These are phyloP conservation scores for Plasmodium falciparum DNA, from an alignment of 169 alveolate species.

Conservation along the genomic window DNA sequence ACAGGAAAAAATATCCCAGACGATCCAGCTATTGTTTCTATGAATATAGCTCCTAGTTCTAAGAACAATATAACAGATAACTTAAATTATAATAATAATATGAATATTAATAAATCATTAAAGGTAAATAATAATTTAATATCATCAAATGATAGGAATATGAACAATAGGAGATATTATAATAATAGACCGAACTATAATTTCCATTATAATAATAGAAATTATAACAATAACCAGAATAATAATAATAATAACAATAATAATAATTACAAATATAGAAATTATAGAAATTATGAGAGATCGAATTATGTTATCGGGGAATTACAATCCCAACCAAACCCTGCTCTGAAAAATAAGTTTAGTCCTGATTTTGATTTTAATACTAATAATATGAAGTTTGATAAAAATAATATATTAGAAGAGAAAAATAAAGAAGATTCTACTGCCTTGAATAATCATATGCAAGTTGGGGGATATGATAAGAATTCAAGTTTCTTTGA, in stretches of 20 bases:
- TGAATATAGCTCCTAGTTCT: slow-evolving; percentile 67
- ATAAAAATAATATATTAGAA: slow-evolving; percentile 61
- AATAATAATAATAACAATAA: slow-evolving; percentile 25
- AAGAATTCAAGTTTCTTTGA: slow-evolving; percentile 87
- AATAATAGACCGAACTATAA: slow-evolving; percentile 54
- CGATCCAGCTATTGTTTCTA: slow-evolving; percentile 75
- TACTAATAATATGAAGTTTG: slow-evolving; percentile 57
- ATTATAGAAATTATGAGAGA: slow-evolving; percentile 67
- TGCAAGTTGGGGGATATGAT: slow-evolving; percentile 80
- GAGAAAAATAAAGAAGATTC: slow-evolving; percentile 41
- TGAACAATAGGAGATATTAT: slow-evolving; percentile 68
- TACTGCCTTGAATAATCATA: slow-evolving; percentile 7
- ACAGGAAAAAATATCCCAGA: slow-evolving; percentile 79
- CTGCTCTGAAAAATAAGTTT: slow-evolving; percentile 64
- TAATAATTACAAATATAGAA: slow-evolving; percentile 64
- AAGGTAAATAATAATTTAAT: slow-evolving; percentile 45
- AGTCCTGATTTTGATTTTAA: slow-evolving; percentile 76
- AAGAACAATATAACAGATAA: slow-evolving; percentile 55
- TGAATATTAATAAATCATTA: slow-evolving; percentile 55
- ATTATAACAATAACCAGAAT: slow-evolving; percentile 9
- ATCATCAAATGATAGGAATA: slow-evolving; percentile 50
- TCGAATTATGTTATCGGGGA: slow-evolving; percentile 52
- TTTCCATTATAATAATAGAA: slow-evolving; percentile 7
- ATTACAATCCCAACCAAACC: slow-evolving; percentile 72
- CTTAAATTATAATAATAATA: slow-evolving; percentile 65